Percentiles rank a stretch among this genome's conserved stretches.
These are phyloP conservation scores for Capronia epimyces DNA, from an alignment of 2,329 filamentous ascomycete species.

Conservation along the genomic window DNA sequence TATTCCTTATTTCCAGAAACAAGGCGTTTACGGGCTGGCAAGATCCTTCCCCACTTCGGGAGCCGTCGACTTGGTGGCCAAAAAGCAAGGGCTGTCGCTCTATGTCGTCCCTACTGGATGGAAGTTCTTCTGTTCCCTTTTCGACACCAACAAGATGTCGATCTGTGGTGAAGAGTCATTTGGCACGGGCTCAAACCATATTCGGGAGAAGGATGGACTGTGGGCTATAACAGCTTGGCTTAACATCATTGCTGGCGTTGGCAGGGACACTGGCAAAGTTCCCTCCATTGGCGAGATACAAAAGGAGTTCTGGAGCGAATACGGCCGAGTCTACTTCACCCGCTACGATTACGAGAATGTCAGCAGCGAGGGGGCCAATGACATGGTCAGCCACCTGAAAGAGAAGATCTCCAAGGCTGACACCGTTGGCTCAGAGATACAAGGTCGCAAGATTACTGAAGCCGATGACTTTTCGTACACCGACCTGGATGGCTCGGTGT, in stretches of 20 bases:
- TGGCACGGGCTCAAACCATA: slow-evolving; percentile 96
- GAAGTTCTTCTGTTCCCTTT: slow-evolving; percentile 98
- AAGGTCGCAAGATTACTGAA: slow-evolving; percentile 76
- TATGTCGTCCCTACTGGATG: slow-evolving; percentile 98
- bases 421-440: slow-evolving; percentile 78
- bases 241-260: slow-evolving; percentile 94
- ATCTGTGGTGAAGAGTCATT: slow-evolving; percentile 99
- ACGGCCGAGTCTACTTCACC: slow-evolving; percentile 98
- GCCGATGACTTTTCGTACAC: slow-evolving; percentile 98
- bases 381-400: slow-evolving; percentile 76
- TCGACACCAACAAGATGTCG: slow-evolving; percentile 90
- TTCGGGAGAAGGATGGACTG: slow-evolving; percentile 96
- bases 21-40: slow-evolving; percentile 90
- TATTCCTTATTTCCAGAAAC: slow-evolving; percentile 97
- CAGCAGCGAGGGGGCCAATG: slow-evolving; percentile 82
- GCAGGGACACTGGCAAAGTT: slow-evolving; percentile 59
- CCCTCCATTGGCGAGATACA: slow-evolving; percentile 96
- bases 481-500: slow-evolving; percentile 93
- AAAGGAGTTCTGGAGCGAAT: slow-evolving; percentile 91
- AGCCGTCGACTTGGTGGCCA: slow-evolving; percentile 90
- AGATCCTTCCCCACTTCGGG: slow-evolving; percentile 97
- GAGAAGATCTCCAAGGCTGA: slow-evolving; percentile 66
- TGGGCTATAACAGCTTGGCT: slow-evolving; percentile 98
- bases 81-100: slow-evolving; percentile 82
- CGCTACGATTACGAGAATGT: slow-evolving; percentile 98